Base-by-base conservation (phyloP, 805 yeast species). In the Candida ovalis region DNA sequence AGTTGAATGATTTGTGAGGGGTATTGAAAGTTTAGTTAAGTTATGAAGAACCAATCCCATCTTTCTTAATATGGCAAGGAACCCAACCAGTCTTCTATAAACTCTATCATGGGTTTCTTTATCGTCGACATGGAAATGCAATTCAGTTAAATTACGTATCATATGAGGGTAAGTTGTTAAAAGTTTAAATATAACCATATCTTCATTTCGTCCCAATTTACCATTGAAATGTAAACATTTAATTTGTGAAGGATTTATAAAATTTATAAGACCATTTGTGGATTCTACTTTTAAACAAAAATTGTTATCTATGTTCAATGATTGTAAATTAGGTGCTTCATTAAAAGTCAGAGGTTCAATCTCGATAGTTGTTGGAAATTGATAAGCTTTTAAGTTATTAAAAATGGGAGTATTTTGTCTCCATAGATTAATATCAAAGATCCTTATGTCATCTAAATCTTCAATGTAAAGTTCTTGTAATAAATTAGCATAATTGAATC, bases 61-160 rank as follows among this genome's bases (percentile, higher is more conserved):
- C 37, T 58, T 62, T 44, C 70, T 57, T 27, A 65, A 44, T 42
- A 66, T 66, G 21, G 70, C 70, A 45, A 64, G 56, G 36, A 62
- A 62, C 12, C 70, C 70, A 44, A 66, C 70, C 12, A 66, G 43
- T 25, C 70, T 50, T 43, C 70, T 56, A 50, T 66, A 66, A 15
- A 58, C 66, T 22, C 55, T 43, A 18, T 66, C 67, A 33, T 54
- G 55, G 17, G 60, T 48, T 32, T 55, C 60, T 3, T 22, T 32
- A n/a, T 49, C 56, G 18, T 59, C 55, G 28, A 55, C 57, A 35
- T 55, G 53, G 51, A 66, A 66, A 42, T 60, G 60, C 18, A 66
- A 47, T 43, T 58, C 61, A 30, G 45, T 47, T 23, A 66, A 46
- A 18, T 57, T 48, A 27, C 52, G 53, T 17, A 66, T 49, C 50